Percentiles rank a stretch among this genome's conserved stretches.
Conservation (phyloP, 2,329 filamentous ascomycete species). For the Aureobasidium lini region DNA sequence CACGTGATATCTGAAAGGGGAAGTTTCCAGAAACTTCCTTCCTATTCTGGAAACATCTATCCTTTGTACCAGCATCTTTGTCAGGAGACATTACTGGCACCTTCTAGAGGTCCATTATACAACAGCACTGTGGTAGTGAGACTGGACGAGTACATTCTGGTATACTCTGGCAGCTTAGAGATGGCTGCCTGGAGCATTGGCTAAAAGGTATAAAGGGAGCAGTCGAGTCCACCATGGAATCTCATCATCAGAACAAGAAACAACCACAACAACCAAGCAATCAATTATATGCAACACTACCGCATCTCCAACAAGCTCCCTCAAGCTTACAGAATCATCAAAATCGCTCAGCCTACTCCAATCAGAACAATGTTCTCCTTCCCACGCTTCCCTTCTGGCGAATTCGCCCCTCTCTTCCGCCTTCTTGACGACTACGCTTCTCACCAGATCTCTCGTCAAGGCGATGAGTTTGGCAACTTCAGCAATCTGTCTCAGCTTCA, state of each 20-base stretch:
- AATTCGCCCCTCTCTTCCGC: conserved; percentile 37
- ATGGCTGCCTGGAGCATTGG: not conserved
- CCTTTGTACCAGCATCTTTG: conserved; percentile 22
- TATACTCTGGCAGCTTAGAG: not conserved
- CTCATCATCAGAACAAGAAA: conserved; percentile 22
- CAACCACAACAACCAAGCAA: conserved; percentile 15
- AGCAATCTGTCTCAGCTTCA: conserved; percentile 28
- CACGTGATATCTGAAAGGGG: not conserved
- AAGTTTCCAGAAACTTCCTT: conserved; percentile 14
- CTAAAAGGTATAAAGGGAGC: conserved; percentile 9
- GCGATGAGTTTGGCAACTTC: conserved; percentile 9
- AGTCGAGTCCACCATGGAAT: not conserved
- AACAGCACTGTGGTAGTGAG: not conserved
- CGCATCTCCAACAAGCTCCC: conserved; percentile 23
- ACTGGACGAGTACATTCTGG: not conserved
- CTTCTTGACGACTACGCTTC: conserved; percentile 40
- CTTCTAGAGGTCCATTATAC: conserved; percentile 2
- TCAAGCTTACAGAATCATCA: conserved; percentile 23
- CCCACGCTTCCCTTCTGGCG: conserved; percentile 29
- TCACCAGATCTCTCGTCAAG: conserved; percentile 25
- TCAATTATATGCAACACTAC: conserved; percentile 21
- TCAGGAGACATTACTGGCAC: conserved; percentile 5
- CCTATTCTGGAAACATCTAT: conserved; percentile 30
- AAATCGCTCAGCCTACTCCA: conserved; percentile 18
- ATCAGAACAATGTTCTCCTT: conserved; percentile 28